A percentile compares a stretch with the other conserved stretches of the same genome.
Evolutionary conservation across 192 early-diverging fungal genomes (phyloP).

Genomic region (Funneliformis mosseae): DNA sequence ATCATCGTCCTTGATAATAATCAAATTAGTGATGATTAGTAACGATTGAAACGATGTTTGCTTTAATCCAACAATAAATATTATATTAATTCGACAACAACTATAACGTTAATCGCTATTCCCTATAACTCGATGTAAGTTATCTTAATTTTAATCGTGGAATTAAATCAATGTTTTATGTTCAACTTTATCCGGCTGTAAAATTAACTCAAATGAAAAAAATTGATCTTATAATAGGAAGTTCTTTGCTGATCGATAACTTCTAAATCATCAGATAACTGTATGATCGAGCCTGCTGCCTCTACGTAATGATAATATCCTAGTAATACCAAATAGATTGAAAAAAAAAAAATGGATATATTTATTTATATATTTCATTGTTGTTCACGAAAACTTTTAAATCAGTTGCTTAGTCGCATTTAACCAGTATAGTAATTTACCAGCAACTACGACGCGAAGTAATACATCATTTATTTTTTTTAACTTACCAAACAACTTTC

Average conservation of each 20-base stretch:
- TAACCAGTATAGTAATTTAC: constrained; percentile 21
- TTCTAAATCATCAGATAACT: constrained; percentile 49
- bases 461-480: neutral
- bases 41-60: too few relatives aligned
- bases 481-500: constrained; percentile 50
- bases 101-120: constrained; percentile 87
- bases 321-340: neutral
- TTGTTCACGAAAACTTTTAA: too few relatives aligned
- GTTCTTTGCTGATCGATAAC: neutral
- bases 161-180: neutral
- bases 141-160: constrained; percentile 47
- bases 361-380: too few relatives aligned
- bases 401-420: too few relatives aligned
- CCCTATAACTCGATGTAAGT: constrained; percentile 79
- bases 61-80: constrained; percentile 57
- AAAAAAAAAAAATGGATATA: too few relatives aligned
- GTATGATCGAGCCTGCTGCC: constrained; percentile 58
- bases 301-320: constrained; percentile 72
- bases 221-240: neutral
- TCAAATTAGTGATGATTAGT: neutral
- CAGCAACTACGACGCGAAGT: constrained; percentile 66
- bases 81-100: constrained; percentile 76
- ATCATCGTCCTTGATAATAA: neutral
- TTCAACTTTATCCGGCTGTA: neutral
- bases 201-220: neutral